These are phyloP conservation scores for Tolypocladium ovalisporum DNA, from an alignment of 2,329 filamentous ascomycete species.

Conservation along the genomic window DNA sequence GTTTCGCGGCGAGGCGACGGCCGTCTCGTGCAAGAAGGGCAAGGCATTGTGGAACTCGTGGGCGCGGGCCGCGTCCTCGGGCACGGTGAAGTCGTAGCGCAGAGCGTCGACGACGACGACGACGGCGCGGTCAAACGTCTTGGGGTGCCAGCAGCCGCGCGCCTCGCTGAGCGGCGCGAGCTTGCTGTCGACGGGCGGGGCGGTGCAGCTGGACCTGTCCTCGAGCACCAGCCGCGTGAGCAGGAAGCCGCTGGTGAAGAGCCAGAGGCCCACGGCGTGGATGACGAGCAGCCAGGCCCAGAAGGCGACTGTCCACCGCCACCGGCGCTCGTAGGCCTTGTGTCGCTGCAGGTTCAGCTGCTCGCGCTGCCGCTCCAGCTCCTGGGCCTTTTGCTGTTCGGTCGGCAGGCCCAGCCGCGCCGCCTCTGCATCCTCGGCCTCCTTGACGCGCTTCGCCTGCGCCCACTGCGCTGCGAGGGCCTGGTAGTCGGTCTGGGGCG, in stretches of 20 bases:
- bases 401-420: conserved; percentile 16
- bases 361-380: conserved; percentile 32
- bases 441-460: conserved; percentile 39
- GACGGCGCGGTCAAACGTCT: conserved; percentile 83
- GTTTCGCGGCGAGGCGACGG: conserved; percentile 61
- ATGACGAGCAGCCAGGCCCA: conserved; percentile 61
- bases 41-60: conserved; percentile 73
- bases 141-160: conserved; percentile 90
- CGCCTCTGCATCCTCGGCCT: conserved; percentile 25
- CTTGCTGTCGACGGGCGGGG: conserved; percentile 51
- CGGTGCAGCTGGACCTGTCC: conserved; percentile 59
- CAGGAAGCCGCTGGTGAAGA: conserved; percentile 92
- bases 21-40: conserved; percentile 76
- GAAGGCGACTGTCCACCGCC: conserved; percentile 52
- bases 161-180: conserved; percentile 31
- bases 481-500: conserved; percentile 33
- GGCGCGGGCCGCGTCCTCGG: conserved; percentile 34
- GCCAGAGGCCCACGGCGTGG: conserved; percentile 71
- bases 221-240: conserved; percentile 75
- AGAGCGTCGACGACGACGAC: conserved; percentile 87
- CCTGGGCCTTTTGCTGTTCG: conserved; percentile 22
- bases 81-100: conserved; percentile 93
- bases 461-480: conserved; percentile 42
- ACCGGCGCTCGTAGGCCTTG: conserved; percentile 38
- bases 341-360: conserved; percentile 37